A percentile compares a stretch with the other conserved stretches of the same genome.
phyloP scores from a whole-genome alignment of 1,284 basidiomycete genomes.

The Ganoderma sinense region DNA sequence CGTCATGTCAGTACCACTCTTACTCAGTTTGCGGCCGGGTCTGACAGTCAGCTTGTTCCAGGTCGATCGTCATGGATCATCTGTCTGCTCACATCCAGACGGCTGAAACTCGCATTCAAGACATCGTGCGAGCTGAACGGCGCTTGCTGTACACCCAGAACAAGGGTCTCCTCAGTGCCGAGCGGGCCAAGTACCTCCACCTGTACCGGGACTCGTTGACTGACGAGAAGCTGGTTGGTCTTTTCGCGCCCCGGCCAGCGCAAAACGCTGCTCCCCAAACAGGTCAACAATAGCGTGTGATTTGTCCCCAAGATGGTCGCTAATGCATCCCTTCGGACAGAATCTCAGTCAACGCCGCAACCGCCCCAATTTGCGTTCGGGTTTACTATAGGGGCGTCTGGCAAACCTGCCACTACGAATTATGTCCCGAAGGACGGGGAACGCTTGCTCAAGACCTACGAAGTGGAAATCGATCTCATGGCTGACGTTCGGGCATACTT shows the following conservation, averaged over 20 bases:
- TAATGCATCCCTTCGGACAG: background rate
- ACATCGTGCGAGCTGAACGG: constrained; percentile 24
- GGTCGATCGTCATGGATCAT: constrained; percentile 7
- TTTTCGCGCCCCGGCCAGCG: background rate
- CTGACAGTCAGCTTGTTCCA: background rate
- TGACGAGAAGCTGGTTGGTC: background rate
- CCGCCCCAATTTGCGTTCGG: background rate
- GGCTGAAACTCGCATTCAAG: constrained; percentile 14
- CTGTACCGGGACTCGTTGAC: background rate
- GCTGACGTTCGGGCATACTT: constrained; percentile 59
- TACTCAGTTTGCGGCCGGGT: background rate
- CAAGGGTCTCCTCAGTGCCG: background rate
- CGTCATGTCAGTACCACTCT: constrained; percentile 34
- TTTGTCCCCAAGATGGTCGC: background rate
- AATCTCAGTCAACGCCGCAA: background rate
- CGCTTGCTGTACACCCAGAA: constrained; percentile 30
- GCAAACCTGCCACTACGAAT: background rate
- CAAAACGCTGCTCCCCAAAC: background rate
- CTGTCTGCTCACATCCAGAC: background rate
- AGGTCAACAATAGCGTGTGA: background rate
- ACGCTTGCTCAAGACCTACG: constrained; percentile 35
- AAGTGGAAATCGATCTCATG: constrained; percentile 54
- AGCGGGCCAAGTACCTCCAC: background rate
- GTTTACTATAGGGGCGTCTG: too few relatives aligned
- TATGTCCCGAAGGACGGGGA: constrained; percentile 10